phyloP scores from a whole-genome alignment of 2,329 filamentous ascomycete genomes.

The Pseudocercospora pini-densiflorae region DNA sequence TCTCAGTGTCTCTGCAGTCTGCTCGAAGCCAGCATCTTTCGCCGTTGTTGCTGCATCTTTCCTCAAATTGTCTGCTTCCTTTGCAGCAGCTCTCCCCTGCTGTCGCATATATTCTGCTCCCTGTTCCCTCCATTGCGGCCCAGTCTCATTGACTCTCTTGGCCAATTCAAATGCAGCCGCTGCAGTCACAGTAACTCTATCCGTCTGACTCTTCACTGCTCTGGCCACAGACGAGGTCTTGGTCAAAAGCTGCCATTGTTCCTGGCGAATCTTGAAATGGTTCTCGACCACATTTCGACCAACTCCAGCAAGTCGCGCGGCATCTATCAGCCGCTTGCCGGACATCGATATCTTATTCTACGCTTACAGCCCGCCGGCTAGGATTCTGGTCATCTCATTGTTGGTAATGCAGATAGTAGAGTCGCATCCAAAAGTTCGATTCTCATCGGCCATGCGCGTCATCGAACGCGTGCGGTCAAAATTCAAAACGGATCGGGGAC shows the following conservation, averaged over 20 bases:
- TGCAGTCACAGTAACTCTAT: slow-evolving; percentile 64
- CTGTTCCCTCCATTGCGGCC: slow-evolving; percentile 38
- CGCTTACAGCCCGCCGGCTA: background rate
- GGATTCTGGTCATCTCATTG: slow-evolving; percentile 5
- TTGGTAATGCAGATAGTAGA: background rate
- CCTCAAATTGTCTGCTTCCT: slow-evolving; percentile 30
- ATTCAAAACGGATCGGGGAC: too few species aligned
- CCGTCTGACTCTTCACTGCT: slow-evolving; percentile 64
- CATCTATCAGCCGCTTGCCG: slow-evolving; percentile 57
- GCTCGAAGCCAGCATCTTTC: slow-evolving; percentile 15
- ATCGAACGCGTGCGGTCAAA: background rate
- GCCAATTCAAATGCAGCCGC: slow-evolving; percentile 65
- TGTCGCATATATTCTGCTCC: slow-evolving; percentile 19
- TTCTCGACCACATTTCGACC: slow-evolving; percentile 53
- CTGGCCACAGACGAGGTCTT: slow-evolving; percentile 68
- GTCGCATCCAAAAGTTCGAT: background rate
- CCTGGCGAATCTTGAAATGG: slow-evolving; percentile 62
- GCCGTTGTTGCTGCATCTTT: slow-evolving; percentile 17
- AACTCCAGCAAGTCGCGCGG: slow-evolving; percentile 55
- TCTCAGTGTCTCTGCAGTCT: slow-evolving; percentile 2
- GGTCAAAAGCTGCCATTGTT: slow-evolving; percentile 66
- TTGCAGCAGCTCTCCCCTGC: slow-evolving; percentile 33
- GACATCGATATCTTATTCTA: slow-evolving; percentile 46
- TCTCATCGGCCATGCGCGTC: slow-evolving; percentile 2
- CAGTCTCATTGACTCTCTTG: slow-evolving; percentile 60